Evolutionary conservation across 75 land plant genomes (phyloP), one percentile per base, ranked within the genome.

Genomic region (Sequoiadendron giganteum): DNA sequence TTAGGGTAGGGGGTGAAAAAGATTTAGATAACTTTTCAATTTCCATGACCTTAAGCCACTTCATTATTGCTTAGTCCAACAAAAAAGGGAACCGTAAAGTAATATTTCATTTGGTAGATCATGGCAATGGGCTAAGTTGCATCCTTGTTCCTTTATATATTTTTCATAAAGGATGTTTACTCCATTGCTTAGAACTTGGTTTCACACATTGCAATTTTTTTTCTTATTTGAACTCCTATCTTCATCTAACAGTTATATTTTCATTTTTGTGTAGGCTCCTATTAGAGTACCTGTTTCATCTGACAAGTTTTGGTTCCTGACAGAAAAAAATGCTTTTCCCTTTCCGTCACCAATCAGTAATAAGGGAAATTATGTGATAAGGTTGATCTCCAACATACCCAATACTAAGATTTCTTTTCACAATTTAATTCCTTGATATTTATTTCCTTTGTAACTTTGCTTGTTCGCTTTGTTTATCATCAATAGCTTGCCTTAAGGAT

Each of bases 311-410:
- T 95, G 95, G 95, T 87, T 95, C 28, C 96, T 97, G 47, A 91
- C 97, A 58, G 89, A 93, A 82, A 88, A 93, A 84, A 93, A 88
- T 83, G 90, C 96, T 40, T 48, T 96, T 55, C 87, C 97, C 25
- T 90, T 97, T 78, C 99, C 99, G 61, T 91, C 93, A 54, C 99
- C 99, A 16, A 95, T 97, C 84, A 88, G 90, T 81, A 97, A 97
- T 85, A 89, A 91, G 85, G 99, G 99, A 52, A 97, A 96, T 89
- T 97, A 93, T 89, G 97, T 97, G 34, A 95, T 97, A 86, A 97
- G 99, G 99, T 97, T 89, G 28, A 61, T 34, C n/a, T 55, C 32
- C 54, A 54, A 88, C 30, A 42, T 34, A 45, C n/a, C 32, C 28
- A 13, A 54, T 85, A 85, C 21, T 9, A 85, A 85, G 3, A 34